phyloP scores from a whole-genome alignment of 202 grass and related monocot genomes.

The Dendrocalamus latiflorus region DNA sequence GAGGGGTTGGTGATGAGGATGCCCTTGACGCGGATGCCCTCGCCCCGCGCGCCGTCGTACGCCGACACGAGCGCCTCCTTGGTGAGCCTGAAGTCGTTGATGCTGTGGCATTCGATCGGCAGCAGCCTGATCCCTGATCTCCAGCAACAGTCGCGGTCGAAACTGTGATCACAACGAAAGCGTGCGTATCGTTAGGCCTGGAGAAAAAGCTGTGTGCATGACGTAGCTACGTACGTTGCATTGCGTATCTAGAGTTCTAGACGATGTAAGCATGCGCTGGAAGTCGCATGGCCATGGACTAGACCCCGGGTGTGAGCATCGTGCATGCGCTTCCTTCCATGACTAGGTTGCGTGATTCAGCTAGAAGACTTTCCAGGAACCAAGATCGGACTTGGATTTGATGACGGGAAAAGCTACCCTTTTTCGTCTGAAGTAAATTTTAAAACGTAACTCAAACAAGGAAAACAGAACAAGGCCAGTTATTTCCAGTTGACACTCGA shows the following conservation, averaged over 20 bases:
- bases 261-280: background rate
- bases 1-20: too few species aligned
- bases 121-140: too few species aligned
- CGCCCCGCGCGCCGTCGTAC: too few species aligned
- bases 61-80: too few species aligned
- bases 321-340: background rate
- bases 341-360: background rate
- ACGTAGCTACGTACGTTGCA: background rate
- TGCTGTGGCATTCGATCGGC: too few species aligned
- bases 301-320: background rate
- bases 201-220: background rate
- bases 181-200: conserved; percentile 6
- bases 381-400: background rate
- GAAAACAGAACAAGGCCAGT: too few species aligned
- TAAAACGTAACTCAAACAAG: conserved; percentile 14
- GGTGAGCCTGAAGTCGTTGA: too few species aligned
- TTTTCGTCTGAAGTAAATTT: background rate
- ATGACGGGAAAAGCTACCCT: too few species aligned
- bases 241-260: background rate
- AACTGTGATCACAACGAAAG: too few species aligned
- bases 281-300: background rate
- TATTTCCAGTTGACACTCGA: too few species aligned
- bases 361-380: background rate
- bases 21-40: too few species aligned
- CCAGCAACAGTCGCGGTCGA: too few species aligned